These are phyloP conservation scores for Claviceps spartinae DNA, from an alignment of 2,329 filamentous ascomycete genomes.

Conservation along the genomic window DNA sequence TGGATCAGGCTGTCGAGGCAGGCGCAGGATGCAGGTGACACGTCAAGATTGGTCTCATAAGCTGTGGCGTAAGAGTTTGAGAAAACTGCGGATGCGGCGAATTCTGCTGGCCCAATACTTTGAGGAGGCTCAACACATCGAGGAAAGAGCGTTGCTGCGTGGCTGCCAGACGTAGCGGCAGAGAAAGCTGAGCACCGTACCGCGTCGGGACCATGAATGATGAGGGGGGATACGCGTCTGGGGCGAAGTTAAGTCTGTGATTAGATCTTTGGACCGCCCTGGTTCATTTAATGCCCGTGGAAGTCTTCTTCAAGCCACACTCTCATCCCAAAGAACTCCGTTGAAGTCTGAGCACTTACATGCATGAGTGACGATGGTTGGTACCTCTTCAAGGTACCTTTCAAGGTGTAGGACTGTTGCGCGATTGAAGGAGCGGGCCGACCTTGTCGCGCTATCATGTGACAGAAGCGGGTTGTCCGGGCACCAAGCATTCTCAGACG, in stretches of 20 bases:
- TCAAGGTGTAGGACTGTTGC: not conserved
- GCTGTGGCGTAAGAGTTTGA: not conserved
- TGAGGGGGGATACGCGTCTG: not conserved
- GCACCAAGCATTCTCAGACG: too few species aligned
- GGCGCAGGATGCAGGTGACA: not conserved
- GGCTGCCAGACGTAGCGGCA: not conserved
- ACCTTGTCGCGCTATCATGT: slow-evolving; percentile 3
- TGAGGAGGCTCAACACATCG: not conserved
- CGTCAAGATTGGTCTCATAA: not conserved
- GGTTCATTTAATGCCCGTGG: not conserved
- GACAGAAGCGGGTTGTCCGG: not conserved
- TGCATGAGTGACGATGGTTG: not conserved
- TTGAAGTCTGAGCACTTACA: not conserved
- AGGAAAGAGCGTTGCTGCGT: slow-evolving; percentile 1
- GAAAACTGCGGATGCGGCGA: not conserved
- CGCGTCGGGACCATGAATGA: not conserved
- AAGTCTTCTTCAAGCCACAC: not conserved
- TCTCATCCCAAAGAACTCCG: not conserved
- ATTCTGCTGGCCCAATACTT: not conserved
- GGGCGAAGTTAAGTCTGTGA: not conserved
- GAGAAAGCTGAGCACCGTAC: not conserved
- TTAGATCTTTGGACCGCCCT: not conserved
- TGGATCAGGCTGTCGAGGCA: not conserved
- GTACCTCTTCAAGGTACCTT: not conserved
- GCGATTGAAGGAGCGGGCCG: not conserved